A percentile compares a stretch with the other conserved stretches of the same genome.
These are phyloP conservation scores for Penicillium sp. DNA, from an alignment of 2,329 filamentous ascomycete genomes.

Conservation along the genomic window DNA sequence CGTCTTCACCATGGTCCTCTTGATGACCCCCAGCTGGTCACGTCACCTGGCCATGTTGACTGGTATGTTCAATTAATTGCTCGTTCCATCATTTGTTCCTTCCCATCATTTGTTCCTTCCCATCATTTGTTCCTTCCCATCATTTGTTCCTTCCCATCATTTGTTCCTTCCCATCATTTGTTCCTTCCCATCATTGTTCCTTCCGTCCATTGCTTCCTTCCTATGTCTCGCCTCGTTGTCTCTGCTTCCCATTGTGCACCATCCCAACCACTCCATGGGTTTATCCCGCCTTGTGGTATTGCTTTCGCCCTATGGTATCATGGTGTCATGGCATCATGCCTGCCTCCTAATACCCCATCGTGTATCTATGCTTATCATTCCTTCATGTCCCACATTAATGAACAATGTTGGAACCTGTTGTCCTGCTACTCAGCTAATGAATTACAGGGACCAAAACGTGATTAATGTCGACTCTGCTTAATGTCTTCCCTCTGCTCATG, in stretches of 20 bases:
- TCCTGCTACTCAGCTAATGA: background rate
- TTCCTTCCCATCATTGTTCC: too few relatives aligned
- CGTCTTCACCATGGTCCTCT: background rate
- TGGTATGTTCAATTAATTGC: background rate
- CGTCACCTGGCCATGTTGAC: too few relatives aligned
- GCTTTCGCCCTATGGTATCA: background rate
- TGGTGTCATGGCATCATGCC: background rate
- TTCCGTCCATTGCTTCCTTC: too few relatives aligned
- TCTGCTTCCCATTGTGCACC: too few relatives aligned
- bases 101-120: background rate
- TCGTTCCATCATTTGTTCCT: background rate
- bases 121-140: too few relatives aligned
- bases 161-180: too few relatives aligned
- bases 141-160: background rate
- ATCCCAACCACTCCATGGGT: background rate
- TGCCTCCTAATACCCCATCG: background rate
- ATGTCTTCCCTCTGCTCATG: background rate
- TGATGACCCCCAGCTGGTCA: background rate
- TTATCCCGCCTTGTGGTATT: background rate
- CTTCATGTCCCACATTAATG: background rate
- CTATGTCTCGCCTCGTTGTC: background rate
- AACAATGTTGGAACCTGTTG: background rate
- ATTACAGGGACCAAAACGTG: background rate
- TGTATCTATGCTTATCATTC: background rate
- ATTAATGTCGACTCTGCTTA: background rate